Evolutionary conservation across 352 stramenopile genomes (phyloP).

Genomic region (Pythium dissimile): DNA sequence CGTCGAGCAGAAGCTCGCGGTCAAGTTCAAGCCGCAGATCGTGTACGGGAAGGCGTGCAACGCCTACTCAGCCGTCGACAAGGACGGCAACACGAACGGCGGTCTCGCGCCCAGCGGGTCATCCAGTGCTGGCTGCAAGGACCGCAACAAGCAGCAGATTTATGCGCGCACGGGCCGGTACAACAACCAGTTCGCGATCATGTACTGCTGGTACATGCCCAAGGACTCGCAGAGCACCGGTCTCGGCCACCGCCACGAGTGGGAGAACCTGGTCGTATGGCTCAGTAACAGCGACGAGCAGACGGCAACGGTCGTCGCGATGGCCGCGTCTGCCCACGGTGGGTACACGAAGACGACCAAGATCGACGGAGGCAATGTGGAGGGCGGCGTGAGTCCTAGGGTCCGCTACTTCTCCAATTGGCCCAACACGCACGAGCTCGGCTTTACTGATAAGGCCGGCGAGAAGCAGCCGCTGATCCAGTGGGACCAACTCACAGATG

Average conservation of each 20-base stretch:
- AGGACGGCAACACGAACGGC: slow-evolving; percentile 21
- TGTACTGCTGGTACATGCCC: slow-evolving; percentile 41
- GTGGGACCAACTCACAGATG: slow-evolving; percentile 24
- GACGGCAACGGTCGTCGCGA: slow-evolving; percentile 5
- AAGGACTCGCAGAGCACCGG: slow-evolving; percentile 31
- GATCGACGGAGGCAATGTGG: slow-evolving; percentile 1
- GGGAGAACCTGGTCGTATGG: slow-evolving; percentile 38
- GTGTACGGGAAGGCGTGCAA: slow-evolving; percentile 33
- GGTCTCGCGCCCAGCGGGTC: slow-evolving; percentile 32
- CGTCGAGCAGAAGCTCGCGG: slow-evolving; percentile 15
- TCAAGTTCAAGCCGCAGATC: slow-evolving; percentile 33
- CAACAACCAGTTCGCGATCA: slow-evolving; percentile 24
- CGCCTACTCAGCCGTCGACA: slow-evolving; percentile 36
- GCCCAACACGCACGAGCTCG: slow-evolving; percentile 16
- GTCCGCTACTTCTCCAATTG: slow-evolving; percentile 15
- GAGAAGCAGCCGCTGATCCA: slow-evolving; percentile 23
- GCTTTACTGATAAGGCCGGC: slow-evolving; percentile 9
- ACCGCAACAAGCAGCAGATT: slow-evolving; percentile 19
- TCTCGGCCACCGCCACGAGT: slow-evolving; percentile 35
- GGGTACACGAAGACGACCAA: slow-evolving; percentile 14
- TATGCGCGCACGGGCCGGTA: slow-evolving; percentile 29
- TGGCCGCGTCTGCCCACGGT: slow-evolving; percentile 14
- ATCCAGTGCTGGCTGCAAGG: slow-evolving; percentile 14
- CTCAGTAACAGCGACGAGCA: slow-evolving; percentile 24
- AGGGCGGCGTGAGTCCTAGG: slow-evolving; percentile 9